Evolutionary conservation across 495 filamentous ascomycete species (phyloP), one percentile per base, ranked within the genome.

Genomic region (Elasticomyces elasticus): DNA sequence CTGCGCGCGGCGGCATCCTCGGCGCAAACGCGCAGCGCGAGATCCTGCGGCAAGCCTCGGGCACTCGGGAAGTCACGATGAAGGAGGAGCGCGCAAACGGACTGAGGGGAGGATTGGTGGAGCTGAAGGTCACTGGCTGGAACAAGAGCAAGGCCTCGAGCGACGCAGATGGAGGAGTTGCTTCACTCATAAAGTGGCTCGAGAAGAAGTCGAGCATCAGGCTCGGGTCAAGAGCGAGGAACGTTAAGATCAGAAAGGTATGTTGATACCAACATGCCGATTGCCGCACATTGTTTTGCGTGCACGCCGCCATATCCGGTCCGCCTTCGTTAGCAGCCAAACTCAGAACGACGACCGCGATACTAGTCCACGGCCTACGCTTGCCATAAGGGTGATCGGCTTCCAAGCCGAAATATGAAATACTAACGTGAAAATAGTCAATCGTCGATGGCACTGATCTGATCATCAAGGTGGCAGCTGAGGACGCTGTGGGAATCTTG

Each of bases 201-300:
- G 89, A 96, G 72, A 79, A 84, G 64, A 92, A 91, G 70, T 76
- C 81, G 54, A 75, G 73, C 53, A 26, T 63, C 31, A 40, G 61
- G 67, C 73, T 74, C 55, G 70, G 68, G 66, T 76, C 70, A 74
- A 73, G 67, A 68, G 71, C 69, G 70, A 66, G 71, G 56, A 71
- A 70, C 57, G 72, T 87, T 55, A 86, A 73, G 65, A 83, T 94
- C 54, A 83, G 79, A 74, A 89, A 89, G 83, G 89, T 95, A 87
- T 79, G 74, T 72, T 69, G 67, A 67, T 70, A 71, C 40, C 74
- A 69, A 30, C 46, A n/a, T 66, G 66, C 69, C 71, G 27, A 43
- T 59, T 35, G 38, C 49, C 35, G 50, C 50, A 24, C 9, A 22
- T 51, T 33, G 25, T 12, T 49, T 13, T 37, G 35, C 44, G 19